Percentiles rank a stretch among this genome's conserved stretches.
These are phyloP conservation scores for Camelina hispida DNA, from an alignment of 345 rosid species.

Conservation along the genomic window DNA sequence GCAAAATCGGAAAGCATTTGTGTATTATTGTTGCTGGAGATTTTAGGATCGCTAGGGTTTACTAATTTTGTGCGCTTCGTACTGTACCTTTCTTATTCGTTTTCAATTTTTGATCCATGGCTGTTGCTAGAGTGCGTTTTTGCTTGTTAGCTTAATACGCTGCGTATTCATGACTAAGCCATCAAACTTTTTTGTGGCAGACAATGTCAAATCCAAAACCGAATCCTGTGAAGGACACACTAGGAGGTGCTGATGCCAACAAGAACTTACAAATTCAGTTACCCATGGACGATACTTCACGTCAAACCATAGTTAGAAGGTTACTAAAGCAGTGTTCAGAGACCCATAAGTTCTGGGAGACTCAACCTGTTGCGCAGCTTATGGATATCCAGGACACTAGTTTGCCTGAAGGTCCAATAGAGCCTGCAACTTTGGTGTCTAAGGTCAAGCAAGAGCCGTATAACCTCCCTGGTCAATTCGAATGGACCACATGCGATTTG, in stretches of 20 bases:
- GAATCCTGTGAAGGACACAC: not conserved
- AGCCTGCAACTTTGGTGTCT: conserved; percentile 56
- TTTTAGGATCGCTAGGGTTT: not conserved
- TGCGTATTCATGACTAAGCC: not conserved
- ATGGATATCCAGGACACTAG: conserved; percentile 42
- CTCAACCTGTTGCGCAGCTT: conserved; percentile 74
- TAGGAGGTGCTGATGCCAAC: not conserved
- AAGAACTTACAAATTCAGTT: not conserved
- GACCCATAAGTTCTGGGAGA: conserved; percentile 65
- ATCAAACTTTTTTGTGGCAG: not conserved
- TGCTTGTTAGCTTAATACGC: not conserved
- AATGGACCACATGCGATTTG: conserved; percentile 69
- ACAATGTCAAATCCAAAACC: not conserved
- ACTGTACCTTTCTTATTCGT: not conserved
- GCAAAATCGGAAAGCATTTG: not conserved
- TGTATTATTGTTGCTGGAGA: not conserved
- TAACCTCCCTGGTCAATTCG: conserved; percentile 48
- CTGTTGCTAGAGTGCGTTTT: not conserved
- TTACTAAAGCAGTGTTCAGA: not conserved
- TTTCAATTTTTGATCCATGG: not conserved
- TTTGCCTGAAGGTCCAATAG: conserved; percentile 72
- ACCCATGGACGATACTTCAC: not conserved
- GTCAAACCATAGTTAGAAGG: not conserved
- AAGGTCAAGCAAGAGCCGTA: conserved; percentile 81
- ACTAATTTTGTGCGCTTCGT: not conserved